A percentile compares a stretch with the other conserved stretches of the same genome.
phyloP scores from a whole-genome alignment of 306 rosid genomes.

The Hippophae gyantsensis region DNA sequence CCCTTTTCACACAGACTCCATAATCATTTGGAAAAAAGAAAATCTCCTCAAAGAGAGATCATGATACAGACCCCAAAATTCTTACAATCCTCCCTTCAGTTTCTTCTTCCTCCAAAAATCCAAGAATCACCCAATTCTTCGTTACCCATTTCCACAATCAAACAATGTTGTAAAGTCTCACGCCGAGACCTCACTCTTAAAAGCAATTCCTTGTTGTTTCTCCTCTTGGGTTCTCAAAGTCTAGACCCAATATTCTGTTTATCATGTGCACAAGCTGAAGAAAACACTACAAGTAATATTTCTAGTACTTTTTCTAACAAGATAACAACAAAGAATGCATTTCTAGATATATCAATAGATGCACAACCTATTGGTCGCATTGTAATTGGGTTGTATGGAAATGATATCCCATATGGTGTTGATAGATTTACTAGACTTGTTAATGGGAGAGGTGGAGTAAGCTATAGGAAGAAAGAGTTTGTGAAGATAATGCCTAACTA shows the following conservation, averaged over 20 bases:
- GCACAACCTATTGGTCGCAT: slow-evolving; percentile 63
- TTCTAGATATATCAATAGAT: slow-evolving; percentile 62
- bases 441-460: slow-evolving; percentile 78
- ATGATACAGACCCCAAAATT: slow-evolving; percentile 54
- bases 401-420: slow-evolving; percentile 49
- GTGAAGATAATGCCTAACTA: slow-evolving; percentile 63
- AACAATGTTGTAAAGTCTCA: slow-evolving; percentile 49
- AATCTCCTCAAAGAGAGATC: slow-evolving; percentile 5
- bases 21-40: background rate
- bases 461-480: slow-evolving; percentile 86
- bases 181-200: slow-evolving; percentile 54
- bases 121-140: slow-evolving; percentile 24
- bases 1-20: no score
- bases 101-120: slow-evolving; percentile 34
- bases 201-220: slow-evolving; percentile 51
- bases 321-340: slow-evolving; percentile 45
- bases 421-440: slow-evolving; percentile 59
- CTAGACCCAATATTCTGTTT: slow-evolving; percentile 18
- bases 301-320: slow-evolving; percentile 33
- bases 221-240: slow-evolving; percentile 46
- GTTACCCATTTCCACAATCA: slow-evolving; percentile 23
- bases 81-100: slow-evolving; percentile 28
- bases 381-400: slow-evolving; percentile 51
- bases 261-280: slow-evolving; percentile 48
- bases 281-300: background rate